Evolutionary conservation across 2,329 filamentous ascomycete species (phyloP), one percentile per base, ranked within the genome.

Genomic region (Talaromyces sp.): DNA sequence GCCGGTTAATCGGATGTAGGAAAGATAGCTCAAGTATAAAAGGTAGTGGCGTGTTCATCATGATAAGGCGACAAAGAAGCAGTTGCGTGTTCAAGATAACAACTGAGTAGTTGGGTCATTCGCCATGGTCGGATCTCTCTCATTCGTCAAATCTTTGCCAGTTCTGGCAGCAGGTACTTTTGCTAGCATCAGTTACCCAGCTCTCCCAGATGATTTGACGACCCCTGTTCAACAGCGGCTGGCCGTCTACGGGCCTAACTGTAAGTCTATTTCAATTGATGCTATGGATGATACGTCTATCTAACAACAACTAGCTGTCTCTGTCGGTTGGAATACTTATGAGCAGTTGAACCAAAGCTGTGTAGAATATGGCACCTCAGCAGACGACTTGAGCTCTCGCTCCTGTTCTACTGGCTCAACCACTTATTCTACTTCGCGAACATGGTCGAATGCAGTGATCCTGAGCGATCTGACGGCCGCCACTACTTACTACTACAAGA

Each of bases 401-500:
- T 68, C 71, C 2, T 84, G 81, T 68, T 79, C 80, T 1, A 68
- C 66, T 13, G 65, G 58, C 3, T 80, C 81, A 0, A 69, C 73
- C 7, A 84, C 81, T 1, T 84, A 84, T 56, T 64, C 70, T 1
- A 79, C 77, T 1, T 83, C 82, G n/a, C 75, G 81, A 11, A 85
- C 82, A 0, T 82, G 74, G 58, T 76, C 75, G 32, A 80, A 83
- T 56, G 70, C 71, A 0, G 82, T 82, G 1, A 71, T 71, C 2
- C 65, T 85, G 30, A 70, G 71, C 0, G 71, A 63, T 6, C 67
- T 86, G 17, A 68, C 67, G 0, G 76, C 82, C 0, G 81, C 77
- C 0, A 83, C 81, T 1, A 82, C 75, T 0, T 86, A 86, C 66
- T 85, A 82, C 71, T 86, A 86, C 72, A 76, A 82, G 70, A 83